Percentiles rank a stretch among this genome's conserved stretches.
These are phyloP conservation scores for Termitomyces sp. DNA, from an alignment of 768 basidiomycete species.

Conservation along the genomic window DNA sequence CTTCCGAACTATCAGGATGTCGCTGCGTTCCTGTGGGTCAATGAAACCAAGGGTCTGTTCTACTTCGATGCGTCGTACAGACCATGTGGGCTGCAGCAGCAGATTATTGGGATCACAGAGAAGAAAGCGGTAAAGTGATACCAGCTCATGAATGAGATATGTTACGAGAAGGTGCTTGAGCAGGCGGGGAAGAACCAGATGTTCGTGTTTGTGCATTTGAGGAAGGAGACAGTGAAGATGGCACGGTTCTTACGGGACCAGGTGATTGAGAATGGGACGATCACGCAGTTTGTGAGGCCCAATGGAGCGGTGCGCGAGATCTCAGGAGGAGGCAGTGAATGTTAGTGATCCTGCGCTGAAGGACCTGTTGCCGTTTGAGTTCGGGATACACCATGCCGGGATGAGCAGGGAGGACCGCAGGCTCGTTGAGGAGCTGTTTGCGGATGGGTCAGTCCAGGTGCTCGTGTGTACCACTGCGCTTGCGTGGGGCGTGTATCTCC, in stretches of 20 bases:
- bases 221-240: conserved; percentile 98
- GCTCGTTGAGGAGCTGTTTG: conserved; percentile 91
- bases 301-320: conserved; percentile 91
- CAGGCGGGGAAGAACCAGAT: conserved; percentile 86
- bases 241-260: conserved; percentile 90
- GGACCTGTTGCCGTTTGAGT: conserved; percentile 93
- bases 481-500: conserved; percentile 98
- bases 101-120: conserved; percentile 96
- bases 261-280: conserved; percentile 95
- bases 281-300: conserved; percentile 92
- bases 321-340: conserved; percentile 71
- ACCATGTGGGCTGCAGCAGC: conserved; percentile 94
- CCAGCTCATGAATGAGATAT: conserved; percentile 97
- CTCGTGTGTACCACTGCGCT: conserved; percentile 96
- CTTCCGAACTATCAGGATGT: conserved; percentile 99
- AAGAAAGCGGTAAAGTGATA: conserved; percentile 99
- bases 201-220: conserved; percentile 95
- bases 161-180: conserved; percentile 97
- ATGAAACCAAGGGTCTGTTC: conserved; percentile 88
- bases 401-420: conserved; percentile 90
- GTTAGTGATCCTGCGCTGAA: conserved; percentile 79
- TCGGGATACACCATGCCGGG: conserved; percentile 97
- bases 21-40: conserved; percentile 93
- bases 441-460: conserved; percentile 88
- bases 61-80: conserved; percentile 95